Conservation (phyloP, 805 yeast genomes). For the Wickerhamiella nectarea region DNA sequence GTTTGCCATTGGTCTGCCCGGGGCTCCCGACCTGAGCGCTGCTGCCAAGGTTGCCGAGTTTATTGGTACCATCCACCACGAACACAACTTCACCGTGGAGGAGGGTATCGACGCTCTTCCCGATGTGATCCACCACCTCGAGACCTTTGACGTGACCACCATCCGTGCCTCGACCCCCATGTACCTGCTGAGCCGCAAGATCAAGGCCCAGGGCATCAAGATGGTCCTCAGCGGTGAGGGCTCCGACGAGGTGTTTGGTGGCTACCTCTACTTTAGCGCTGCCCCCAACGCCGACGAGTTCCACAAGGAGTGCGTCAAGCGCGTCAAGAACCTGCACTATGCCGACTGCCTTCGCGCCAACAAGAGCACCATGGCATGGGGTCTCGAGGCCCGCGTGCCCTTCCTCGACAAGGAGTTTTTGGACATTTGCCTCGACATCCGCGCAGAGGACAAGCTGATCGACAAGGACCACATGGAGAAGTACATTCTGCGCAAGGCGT, state of each 20-base stretch:
- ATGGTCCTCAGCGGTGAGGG: conserved; percentile 99
- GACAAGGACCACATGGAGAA: conserved; percentile 72
- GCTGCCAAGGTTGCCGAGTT: conserved; percentile 93
- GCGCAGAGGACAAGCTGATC: conserved; percentile 85
- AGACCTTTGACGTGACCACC: conserved; percentile 96
- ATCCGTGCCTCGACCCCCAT: conserved; percentile 98
- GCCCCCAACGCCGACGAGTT: conserved; percentile 90
- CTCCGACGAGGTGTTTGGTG: conserved; percentile 97
- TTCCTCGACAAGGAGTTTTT: conserved; percentile 90
- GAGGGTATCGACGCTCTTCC: conserved; percentile 93
- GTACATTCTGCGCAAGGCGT: conserved; percentile 93
- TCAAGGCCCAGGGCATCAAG: conserved; percentile 98
- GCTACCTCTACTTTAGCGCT: conserved; percentile 90
- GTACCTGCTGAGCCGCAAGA: conserved; percentile 90
- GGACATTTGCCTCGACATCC: conserved; percentile 85
- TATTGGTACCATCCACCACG: conserved; percentile 94
- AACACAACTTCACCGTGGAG: conserved; percentile 90
- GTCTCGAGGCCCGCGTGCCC: conserved; percentile 98
- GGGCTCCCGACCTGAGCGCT: conserved; percentile 94
- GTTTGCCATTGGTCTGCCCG: conserved; percentile 92
- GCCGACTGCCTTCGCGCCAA: conserved; percentile 98
- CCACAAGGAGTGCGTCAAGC: conserved; percentile 88
- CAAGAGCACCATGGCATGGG: conserved; percentile 99
- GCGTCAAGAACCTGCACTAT: conserved; percentile 93
- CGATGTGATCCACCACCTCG: conserved; percentile 91